phyloP scores from a whole-genome alignment of 2,329 filamentous ascomycete species.

The Monosporascus cannonballus region DNA sequence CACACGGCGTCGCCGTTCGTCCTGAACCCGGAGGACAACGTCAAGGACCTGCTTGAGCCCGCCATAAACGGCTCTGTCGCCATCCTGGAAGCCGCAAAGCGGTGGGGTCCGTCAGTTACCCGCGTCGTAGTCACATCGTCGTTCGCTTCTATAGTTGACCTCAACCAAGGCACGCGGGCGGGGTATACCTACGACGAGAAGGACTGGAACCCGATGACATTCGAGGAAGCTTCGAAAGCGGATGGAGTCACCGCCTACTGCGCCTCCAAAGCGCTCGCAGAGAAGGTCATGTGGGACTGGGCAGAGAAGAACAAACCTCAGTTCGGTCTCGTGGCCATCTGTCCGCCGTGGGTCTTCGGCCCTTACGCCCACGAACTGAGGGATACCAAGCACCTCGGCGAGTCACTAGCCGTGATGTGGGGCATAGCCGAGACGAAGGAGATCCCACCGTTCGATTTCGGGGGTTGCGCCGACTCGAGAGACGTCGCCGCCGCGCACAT shows the following conservation, averaged over 20 bases:
- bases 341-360: constrained; percentile 38
- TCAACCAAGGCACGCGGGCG: constrained; percentile 25
- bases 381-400: constrained; percentile 18
- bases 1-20: constrained; percentile 36
- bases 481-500: not conserved
- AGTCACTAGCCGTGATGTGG: constrained; percentile 25
- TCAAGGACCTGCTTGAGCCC: constrained; percentile 37
- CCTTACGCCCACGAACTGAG: constrained; percentile 20
- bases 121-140: constrained; percentile 44
- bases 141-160: constrained; percentile 40
- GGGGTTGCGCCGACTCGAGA: constrained; percentile 21
- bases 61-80: constrained; percentile 35
- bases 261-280: constrained; percentile 25
- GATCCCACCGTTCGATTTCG: constrained; percentile 27
- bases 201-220: constrained; percentile 43
- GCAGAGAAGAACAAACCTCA: constrained; percentile 13
- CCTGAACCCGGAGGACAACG: constrained; percentile 28
- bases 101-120: constrained; percentile 26
- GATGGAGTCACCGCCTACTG: constrained; percentile 20
- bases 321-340: constrained; percentile 36
- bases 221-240: constrained; percentile 34
- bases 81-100: constrained; percentile 31
- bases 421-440: constrained; percentile 16
- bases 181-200: constrained; percentile 38
- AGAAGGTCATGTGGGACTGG: constrained; percentile 30